Evolutionary conservation across 1,284 basidiomycete species (phyloP).

Genomic region (Cutaneotrichosporon spelunceum): DNA sequence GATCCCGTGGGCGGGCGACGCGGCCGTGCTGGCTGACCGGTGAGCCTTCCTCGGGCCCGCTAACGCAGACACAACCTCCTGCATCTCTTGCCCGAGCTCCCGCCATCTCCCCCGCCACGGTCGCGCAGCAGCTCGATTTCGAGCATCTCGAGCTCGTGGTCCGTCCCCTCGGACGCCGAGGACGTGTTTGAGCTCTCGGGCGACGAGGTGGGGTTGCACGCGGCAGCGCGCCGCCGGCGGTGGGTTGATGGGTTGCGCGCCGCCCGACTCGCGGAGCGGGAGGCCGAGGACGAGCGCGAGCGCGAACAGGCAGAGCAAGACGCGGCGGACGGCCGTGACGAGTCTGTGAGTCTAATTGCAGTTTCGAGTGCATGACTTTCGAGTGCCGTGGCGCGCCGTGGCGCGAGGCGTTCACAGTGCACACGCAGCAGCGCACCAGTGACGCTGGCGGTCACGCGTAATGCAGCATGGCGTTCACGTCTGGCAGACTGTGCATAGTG

Average conservation of each 20-base stretch:
- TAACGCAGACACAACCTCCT: constrained; percentile 69
- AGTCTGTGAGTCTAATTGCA: constrained; percentile 42
- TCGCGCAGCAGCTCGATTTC: constrained; percentile 13
- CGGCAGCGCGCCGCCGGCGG: constrained; percentile 62
- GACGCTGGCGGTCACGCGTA: too few relatives aligned
- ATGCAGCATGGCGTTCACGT: too few relatives aligned
- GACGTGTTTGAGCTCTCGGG: constrained; percentile 72
- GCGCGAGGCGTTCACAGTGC: not conserved
- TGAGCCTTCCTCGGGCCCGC: constrained; percentile 15
- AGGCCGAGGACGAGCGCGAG: constrained; percentile 60
- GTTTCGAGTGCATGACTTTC: not conserved
- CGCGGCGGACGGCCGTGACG: constrained; percentile 67
- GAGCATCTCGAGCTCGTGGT: constrained; percentile 55
- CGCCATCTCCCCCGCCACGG: constrained; percentile 20
- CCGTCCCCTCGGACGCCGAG: constrained; percentile 76
- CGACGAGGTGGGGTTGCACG: constrained; percentile 59
- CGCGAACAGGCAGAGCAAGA: constrained; percentile 57
- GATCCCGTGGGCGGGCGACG: constrained; percentile 34
- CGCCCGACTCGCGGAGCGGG: constrained; percentile 59
- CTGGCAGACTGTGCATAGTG: too few relatives aligned
- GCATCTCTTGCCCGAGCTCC: constrained; percentile 60
- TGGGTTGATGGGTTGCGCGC: constrained; percentile 62
- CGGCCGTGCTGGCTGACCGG: constrained; percentile 37
- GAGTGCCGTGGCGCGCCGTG: not conserved
- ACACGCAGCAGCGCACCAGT: too few relatives aligned